phyloP scores from a whole-genome alignment of 495 filamentous ascomycete species.

The Trichoderma erinaceum region DNA sequence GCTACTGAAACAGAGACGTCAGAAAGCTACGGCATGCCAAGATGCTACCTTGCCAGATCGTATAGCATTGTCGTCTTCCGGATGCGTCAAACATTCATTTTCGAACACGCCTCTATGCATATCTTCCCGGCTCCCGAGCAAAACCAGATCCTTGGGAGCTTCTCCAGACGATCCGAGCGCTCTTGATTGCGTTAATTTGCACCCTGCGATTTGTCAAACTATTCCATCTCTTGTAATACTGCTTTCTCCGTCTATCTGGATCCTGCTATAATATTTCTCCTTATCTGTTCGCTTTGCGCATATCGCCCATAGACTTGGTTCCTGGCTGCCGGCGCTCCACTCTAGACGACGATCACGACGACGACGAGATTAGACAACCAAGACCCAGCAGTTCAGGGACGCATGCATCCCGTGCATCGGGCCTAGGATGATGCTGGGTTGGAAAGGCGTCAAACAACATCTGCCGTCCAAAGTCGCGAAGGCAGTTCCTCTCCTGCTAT shows the following conservation, averaged over 20 bases:
- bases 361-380: background rate
- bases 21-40: conserved; percentile 10
- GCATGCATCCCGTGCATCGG: conserved; percentile 10
- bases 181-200: background rate
- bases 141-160: background rate
- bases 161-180: background rate
- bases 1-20: conserved; percentile 14
- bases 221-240: background rate
- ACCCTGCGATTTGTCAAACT: background rate
- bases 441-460: conserved; percentile 16
- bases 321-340: background rate
- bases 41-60: conserved; percentile 1
- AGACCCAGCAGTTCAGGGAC: background rate
- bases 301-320: background rate
- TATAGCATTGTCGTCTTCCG: background rate
- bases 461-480: conserved; percentile 16
- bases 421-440: conserved; percentile 3
- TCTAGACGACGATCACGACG: background rate
- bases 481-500: conserved; percentile 2
- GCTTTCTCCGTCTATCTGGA: background rate
- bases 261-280: background rate
- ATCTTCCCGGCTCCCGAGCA: background rate
- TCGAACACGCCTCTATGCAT: background rate
- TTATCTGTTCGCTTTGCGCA: background rate
- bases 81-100: background rate